Evolutionary conservation across 1,284 basidiomycete species (phyloP), one percentile per base, ranked within the genome.

Genomic region (Cryptococcus sp.): DNA sequence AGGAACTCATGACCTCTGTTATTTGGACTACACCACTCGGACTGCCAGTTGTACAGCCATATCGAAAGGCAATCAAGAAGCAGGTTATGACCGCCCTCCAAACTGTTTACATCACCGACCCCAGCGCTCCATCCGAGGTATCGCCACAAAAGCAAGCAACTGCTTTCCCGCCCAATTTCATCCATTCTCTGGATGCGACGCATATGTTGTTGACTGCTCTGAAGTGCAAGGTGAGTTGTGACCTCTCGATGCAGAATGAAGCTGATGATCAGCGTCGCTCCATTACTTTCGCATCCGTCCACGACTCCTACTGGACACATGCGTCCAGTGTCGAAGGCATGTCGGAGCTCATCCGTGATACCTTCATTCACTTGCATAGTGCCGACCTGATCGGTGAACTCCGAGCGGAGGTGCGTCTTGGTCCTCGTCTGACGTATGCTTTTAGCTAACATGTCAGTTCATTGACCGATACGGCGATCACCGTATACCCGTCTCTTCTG

Each of bases 261-360:
- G 28, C n/a, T 24, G 14, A 46, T 13, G 44, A 24, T 7, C 50
- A 88, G 85, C 80, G 83, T 18, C 80, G 82, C 64, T 80, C 78
- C 45, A 71, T 96, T 54, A 86, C 86, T 0, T 98, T 98, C 70
- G 94, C 93, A 0, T 89, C 91, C 2, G 96, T 98, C 13, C 94
- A 99, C 74, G 96, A 99, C 72, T 97, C 92, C 1, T 99, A 98
- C 78, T 99, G 94, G 94, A 98, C 94, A 7, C 94, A 99, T 70
- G 88, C 94, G 0, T 82, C 79, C 36, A 83, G 82, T 57, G 88
- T 98, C 55, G 90, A 97, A 73, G 78, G 83, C 50, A 96, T 99
- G 91, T 89, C 88, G 0, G 80, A 80, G 45, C 81, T 88, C 62
- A 93, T 98, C 62, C 86, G 94, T 25, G 88, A 94, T 47, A 91